A percentile compares a stretch with the other conserved stretches of the same genome.
These are phyloP conservation scores for Ottelia alismoides DNA, from an alignment of 106 monocot species.

Conservation along the genomic window DNA sequence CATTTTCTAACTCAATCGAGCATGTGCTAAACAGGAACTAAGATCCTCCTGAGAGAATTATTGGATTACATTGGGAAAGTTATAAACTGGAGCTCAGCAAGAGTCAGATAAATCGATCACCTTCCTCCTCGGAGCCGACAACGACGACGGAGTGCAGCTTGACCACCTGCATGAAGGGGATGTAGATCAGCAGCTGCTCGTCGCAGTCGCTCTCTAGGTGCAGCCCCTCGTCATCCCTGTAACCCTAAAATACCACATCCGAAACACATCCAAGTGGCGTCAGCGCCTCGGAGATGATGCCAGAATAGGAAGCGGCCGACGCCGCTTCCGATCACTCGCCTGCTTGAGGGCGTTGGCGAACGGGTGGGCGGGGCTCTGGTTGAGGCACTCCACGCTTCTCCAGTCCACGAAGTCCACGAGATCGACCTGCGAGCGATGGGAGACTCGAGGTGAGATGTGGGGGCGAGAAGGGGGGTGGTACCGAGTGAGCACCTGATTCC, in stretches of 20 bases:
- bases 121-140: slow-evolving; percentile 78
- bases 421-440: too few relatives aligned
- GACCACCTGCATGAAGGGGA: slow-evolving; percentile 72
- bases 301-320: background rate
- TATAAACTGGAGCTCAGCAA: too few relatives aligned
- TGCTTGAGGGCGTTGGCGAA: slow-evolving; percentile 63
- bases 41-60: too few relatives aligned
- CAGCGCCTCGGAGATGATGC: background rate
- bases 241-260: slow-evolving; percentile 34
- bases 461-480: too few relatives aligned
- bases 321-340: too few relatives aligned
- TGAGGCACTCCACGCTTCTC: slow-evolving; percentile 82
- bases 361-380: slow-evolving; percentile 40
- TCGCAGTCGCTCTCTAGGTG: slow-evolving; percentile 71
- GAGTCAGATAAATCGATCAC: too few relatives aligned
- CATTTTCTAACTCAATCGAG: too few relatives aligned
- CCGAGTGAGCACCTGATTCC: too few relatives aligned
- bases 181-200: slow-evolving; percentile 67
- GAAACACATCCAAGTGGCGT: background rate
- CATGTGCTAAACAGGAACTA: too few relatives aligned
- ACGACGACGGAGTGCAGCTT: slow-evolving; percentile 62
- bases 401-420: slow-evolving; percentile 81
- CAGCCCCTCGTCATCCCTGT: slow-evolving; percentile 68
- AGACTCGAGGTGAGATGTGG: too few relatives aligned
- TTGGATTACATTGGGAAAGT: too few relatives aligned